Evolutionary conservation across 1,284 basidiomycete species (phyloP).

Genomic region (Pseudozyma sp.): DNA sequence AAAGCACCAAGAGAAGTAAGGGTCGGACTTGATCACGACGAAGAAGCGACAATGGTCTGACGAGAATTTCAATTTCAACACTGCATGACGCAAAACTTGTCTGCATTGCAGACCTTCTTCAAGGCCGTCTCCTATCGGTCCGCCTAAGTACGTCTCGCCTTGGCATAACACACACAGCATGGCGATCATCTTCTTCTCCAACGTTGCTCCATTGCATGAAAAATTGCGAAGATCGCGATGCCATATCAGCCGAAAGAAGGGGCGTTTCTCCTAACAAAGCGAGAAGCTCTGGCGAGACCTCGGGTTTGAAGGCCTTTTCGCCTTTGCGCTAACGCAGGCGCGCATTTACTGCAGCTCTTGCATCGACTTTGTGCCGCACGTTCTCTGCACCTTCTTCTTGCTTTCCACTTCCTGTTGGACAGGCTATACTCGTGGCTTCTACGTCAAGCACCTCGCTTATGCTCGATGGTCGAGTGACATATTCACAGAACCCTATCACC

Average conservation of each 20-base stretch:
- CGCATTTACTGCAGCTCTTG: background rate
- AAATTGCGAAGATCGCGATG: background rate
- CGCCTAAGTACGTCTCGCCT: background rate
- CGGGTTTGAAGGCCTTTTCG: background rate
- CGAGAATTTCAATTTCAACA: background rate
- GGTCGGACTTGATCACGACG: constrained; percentile 1
- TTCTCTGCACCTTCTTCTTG: background rate
- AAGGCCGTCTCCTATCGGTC: background rate
- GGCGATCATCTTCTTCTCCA: background rate
- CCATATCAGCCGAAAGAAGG: background rate
- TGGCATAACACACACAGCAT: background rate
- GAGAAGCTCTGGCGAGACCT: constrained; percentile 21
- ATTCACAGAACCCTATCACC: too few relatives aligned
- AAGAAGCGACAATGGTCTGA: background rate
- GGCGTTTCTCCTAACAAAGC: constrained; percentile 1
- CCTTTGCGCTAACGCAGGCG: too few relatives aligned
- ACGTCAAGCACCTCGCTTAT: background rate
- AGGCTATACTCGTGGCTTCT: background rate
- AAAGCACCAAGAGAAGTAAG: background rate
- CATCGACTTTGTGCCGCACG: background rate
- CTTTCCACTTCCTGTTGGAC: background rate
- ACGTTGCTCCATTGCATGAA: background rate
- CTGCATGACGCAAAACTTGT: background rate
- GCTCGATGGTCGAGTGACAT: background rate
- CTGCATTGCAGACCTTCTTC: too few relatives aligned